Base-by-base conservation (phyloP, 2,329 filamentous ascomycete genomes). In the Lasiodiplodia sp. region DNA sequence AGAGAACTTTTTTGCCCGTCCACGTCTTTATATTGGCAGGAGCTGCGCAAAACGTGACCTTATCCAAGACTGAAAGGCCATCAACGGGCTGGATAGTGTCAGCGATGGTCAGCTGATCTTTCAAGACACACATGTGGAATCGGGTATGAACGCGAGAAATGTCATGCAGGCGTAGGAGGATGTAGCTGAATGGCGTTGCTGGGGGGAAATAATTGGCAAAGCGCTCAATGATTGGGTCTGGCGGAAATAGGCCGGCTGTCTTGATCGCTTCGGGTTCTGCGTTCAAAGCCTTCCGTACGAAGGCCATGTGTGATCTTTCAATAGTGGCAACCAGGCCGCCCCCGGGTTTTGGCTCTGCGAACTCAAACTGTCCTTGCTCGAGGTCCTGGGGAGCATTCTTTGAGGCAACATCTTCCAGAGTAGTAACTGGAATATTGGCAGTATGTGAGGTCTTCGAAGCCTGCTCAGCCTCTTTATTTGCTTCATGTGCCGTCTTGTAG, bases 241-340 rank as follows among this genome's bases (percentile, higher is more conserved):
- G 92, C 4, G 95, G 92, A 60, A 90, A 85, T 47, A 98, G 84
- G 28, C 91, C 92, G 0, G 93, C 95, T 2, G 86, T 85, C 55
- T 82, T 82, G 64, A 98, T 86, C 4, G 91, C 89, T 31, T 87
- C 83, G 2, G 91, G 86, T 2, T 93, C 87, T 1, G 80, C 78
- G 1, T 77, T 70, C 83, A 98, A 91, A 0, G 90, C 89, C 10
- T 82, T 75, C 34, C 83, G 82, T 18, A 99, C 84, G 34, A 84
- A 79, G 0, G 78, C 78, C 56, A 94, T 86, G 78, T 98, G 94
- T 11, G 86, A 82, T 2, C 84, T 78, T 60, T 95, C 91, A 62
- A 98, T 84, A 0, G 92, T 91, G 0, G 94, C 97, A 34, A 97
- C 93, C 21, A 89, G 83, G 1, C 96, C 95, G 4, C 96, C 95